phyloP scores from a whole-genome alignment of 257 asterid genomes.

The Solanum stenotomum region DNA sequence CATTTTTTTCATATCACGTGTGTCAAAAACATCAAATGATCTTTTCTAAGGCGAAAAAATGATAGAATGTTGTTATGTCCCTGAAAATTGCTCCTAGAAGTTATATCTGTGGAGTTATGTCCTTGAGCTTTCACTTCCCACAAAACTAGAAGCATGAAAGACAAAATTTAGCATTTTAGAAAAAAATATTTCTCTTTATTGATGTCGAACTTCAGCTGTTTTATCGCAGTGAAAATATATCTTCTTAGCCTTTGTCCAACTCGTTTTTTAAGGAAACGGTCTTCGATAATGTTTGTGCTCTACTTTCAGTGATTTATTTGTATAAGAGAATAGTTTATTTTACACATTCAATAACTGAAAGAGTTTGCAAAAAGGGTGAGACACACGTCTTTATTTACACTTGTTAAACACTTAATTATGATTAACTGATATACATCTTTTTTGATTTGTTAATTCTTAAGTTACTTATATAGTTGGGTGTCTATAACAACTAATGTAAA shows the following conservation, averaged over 20 bases:
- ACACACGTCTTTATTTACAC: background rate
- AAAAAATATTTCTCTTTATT: background rate
- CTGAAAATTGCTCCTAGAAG: too few relatives aligned
- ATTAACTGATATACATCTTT: background rate
- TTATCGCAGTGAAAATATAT: too few relatives aligned
- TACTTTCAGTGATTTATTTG: background rate
- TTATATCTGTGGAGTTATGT: too few relatives aligned
- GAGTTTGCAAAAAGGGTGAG: background rate
- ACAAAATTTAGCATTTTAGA: background rate
- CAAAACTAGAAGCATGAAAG: background rate
- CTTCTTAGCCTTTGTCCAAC: background rate
- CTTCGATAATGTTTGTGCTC: background rate
- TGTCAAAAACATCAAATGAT: background rate
- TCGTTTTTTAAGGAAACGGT: background rate
- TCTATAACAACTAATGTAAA: background rate
- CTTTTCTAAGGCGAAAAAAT: background rate
- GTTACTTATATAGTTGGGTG: background rate
- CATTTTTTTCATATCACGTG: background rate
- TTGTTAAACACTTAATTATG: background rate
- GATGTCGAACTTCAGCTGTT: background rate
- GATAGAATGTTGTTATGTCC: background rate
- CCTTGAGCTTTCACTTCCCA: background rate
- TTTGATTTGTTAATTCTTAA: background rate
- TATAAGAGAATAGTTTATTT: background rate
- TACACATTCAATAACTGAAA: background rate